Base-by-base conservation (phyloP, 495 filamentous ascomycete genomes). In the Xylaria acuta region DNA sequence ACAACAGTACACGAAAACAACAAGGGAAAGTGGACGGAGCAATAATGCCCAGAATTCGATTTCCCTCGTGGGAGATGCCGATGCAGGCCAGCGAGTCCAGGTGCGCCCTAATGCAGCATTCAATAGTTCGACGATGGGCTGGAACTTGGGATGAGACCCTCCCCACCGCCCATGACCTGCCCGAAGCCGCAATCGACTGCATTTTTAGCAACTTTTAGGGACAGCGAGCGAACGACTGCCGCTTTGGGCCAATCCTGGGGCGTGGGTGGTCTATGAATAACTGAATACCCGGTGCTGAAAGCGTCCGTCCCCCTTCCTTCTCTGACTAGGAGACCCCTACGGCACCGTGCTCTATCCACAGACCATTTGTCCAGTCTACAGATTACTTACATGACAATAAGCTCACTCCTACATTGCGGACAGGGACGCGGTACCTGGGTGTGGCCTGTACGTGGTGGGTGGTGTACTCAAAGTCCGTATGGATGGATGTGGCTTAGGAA, bases 91-190 rank as follows among this genome's bases (percentile, higher is more conserved):
- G 60, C 69, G 36, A 71, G 69, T 66, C 56, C 69, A 71, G 69
- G 62, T 72, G 62, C 59, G 70, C 49, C 70, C 70, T 72, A 72
- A 72, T 72, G 70, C 70, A 72, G 49, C 51, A 66, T 72, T 56
- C 70, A 72, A 72, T 72, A 72, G 70, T 72, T 59, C 51, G 59
- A 72, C 63, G 63, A 64, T 67, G 62, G 70, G 70, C 59, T 71
- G 69, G 69, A 66, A 65, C 69, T 71, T 41, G 67, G 27, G 49
- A 71, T 62, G 60, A 63, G 69, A 53, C 69, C 60, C 58, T 71
- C 69, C 60, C 69, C 34, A 40, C 69, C 45, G 43, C 43, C 36
- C 38, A 66, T 59, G 69, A 71, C 69, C 69, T 71, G 60, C 69
- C 69, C 60, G 49, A 65, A 66, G 60, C 69, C 69, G 69, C 60